Evolutionary conservation across 805 yeast species (phyloP), one percentile per base, ranked within the genome.

Genomic region (Danielia oregonensis): DNA sequence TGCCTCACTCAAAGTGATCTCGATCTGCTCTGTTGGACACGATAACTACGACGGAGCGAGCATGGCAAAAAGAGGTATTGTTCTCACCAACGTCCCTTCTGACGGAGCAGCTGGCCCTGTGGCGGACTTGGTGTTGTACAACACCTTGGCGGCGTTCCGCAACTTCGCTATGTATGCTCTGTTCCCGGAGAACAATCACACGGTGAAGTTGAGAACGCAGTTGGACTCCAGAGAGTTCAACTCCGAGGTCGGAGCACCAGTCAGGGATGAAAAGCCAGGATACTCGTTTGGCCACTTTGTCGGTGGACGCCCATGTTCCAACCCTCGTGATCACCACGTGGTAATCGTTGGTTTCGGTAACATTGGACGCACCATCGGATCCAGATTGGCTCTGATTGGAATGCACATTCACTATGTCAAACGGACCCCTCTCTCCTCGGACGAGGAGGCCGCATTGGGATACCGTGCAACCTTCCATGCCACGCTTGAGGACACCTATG

Each of bases 311-410:
- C 48, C 55, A 16, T 51, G 51, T 18, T 53, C 72, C 14, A 68
- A 77, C 4, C 87, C 88, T 5, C 53, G 57, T 11, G 78, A 78
- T 14, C 79, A 76, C 49, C 63, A 63, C 16, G 87, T 70, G 1
- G 76, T 79, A 3, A 69, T 85, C 22, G 74, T 82, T 3, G 95
- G 94, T 0, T 79, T 84, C 48, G 94, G 95, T 1, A 66, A 76
- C 14, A 85, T 85, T 46, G 95, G 94, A 6, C 71, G 72, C 51
- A 66, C 70, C 19, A 75, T 82, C 37, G 93, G 79, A 3, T 58
- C 56, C 30, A 69, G 81, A 47, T 64, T 85, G 39, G 33, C 62
- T 30, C 62, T 61, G n/a, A 55, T 85, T 21, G 87, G 86, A 4
- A 78, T 84, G 84, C 59, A 72, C 14, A 65, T 85, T 24, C 70